A percentile compares a stretch with the other conserved stretches of the same genome.
Evolutionary conservation across 2,329 filamentous ascomycete species (phyloP).

Genomic region (Clathrospora elynae): DNA sequence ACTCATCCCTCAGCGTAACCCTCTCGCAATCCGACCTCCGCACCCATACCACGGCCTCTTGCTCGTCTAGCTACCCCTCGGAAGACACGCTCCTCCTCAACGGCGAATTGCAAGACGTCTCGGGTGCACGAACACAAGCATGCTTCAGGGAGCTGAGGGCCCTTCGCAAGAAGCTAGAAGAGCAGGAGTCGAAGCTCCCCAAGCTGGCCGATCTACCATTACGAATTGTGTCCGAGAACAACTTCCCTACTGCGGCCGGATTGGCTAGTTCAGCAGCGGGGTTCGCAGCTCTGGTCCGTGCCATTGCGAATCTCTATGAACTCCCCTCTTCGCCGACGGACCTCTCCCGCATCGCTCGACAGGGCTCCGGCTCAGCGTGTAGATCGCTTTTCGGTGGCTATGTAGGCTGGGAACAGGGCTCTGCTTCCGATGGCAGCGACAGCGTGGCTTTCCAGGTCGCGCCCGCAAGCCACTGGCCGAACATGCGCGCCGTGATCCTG

Average conservation of each 20-base stretch:
- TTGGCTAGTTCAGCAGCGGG: constrained; percentile 71
- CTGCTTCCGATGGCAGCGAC: constrained; percentile 77
- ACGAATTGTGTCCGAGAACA: constrained; percentile 92
- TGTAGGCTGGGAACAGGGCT: constrained; percentile 89
- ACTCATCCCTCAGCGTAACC: constrained; percentile 95
- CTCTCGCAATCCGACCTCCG: constrained; percentile 92
- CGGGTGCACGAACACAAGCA: constrained; percentile 87
- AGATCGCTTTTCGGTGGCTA: constrained; percentile 93
- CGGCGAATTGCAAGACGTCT: constrained; percentile 78
- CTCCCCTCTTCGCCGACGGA: constrained; percentile 80
- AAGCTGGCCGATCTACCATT: constrained; percentile 78
- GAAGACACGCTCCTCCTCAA: constrained; percentile 83
- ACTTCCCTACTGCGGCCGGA: constrained; percentile 97
- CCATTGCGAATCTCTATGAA: constrained; percentile 89
- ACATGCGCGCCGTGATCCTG: constrained; percentile 89
- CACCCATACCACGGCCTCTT: constrained; percentile 94
- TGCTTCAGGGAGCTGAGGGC: constrained; percentile 86
- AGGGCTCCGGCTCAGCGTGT: constrained; percentile 94
- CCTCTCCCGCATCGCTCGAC: constrained; percentile 85
- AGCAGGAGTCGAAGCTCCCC: constrained; percentile 72
- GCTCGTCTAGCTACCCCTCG: constrained; percentile 71
- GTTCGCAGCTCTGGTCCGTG: constrained; percentile 72
- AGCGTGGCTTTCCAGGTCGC: constrained; percentile 88
- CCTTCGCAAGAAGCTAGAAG: constrained; percentile 77
- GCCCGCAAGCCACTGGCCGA: constrained; percentile 87